phyloP scores from a whole-genome alignment of 495 filamentous ascomycete species.

The Elaphomyces granulatus region DNA sequence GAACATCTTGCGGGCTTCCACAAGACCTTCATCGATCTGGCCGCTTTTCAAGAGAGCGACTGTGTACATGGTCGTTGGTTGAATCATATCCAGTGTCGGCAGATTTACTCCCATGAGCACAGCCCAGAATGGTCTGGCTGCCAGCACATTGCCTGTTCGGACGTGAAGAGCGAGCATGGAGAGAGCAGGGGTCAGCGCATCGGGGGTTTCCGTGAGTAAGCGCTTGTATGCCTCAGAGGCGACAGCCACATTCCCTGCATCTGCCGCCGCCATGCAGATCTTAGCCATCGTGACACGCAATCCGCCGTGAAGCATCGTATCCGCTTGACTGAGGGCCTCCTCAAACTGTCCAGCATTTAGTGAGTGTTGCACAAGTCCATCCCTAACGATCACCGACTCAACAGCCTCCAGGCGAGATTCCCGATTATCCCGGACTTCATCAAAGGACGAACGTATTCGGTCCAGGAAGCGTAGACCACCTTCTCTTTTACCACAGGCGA shows the following conservation, averaged over 20 bases:
- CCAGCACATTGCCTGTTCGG: slow-evolving; percentile 60
- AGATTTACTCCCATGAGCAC: slow-evolving; percentile 46
- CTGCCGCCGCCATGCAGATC: slow-evolving; percentile 59
- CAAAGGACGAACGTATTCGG: slow-evolving; percentile 49
- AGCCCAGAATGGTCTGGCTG: slow-evolving; percentile 63
- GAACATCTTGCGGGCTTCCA: slow-evolving; percentile 70
- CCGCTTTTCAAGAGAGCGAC: slow-evolving; percentile 69
- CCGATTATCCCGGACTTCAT: slow-evolving; percentile 40
- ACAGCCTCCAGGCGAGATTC: slow-evolving; percentile 39
- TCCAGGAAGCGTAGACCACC: slow-evolving; percentile 72
- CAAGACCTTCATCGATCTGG: slow-evolving; percentile 58
- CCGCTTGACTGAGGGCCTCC: slow-evolving; percentile 53
- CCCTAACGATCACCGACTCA: slow-evolving; percentile 51
- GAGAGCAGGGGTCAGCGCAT: slow-evolving; percentile 51
- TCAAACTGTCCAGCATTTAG: slow-evolving; percentile 46
- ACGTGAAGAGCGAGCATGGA: slow-evolving; percentile 76
- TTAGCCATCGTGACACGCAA: slow-evolving; percentile 40
- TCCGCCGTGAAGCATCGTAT: slow-evolving; percentile 32
- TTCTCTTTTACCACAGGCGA: slow-evolving; percentile 58
- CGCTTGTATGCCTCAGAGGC: slow-evolving; percentile 53
- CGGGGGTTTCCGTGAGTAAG: slow-evolving; percentile 33
- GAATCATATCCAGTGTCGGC: slow-evolving; percentile 54
- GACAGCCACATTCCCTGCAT: slow-evolving; percentile 54
- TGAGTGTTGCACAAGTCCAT: slow-evolving; percentile 62
- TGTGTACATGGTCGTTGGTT: slow-evolving; percentile 75